A percentile compares a stretch with the other conserved stretches of the same genome.
Conservation (phyloP, 2,329 filamentous ascomycete species). For the Cercospora sojina region DNA sequence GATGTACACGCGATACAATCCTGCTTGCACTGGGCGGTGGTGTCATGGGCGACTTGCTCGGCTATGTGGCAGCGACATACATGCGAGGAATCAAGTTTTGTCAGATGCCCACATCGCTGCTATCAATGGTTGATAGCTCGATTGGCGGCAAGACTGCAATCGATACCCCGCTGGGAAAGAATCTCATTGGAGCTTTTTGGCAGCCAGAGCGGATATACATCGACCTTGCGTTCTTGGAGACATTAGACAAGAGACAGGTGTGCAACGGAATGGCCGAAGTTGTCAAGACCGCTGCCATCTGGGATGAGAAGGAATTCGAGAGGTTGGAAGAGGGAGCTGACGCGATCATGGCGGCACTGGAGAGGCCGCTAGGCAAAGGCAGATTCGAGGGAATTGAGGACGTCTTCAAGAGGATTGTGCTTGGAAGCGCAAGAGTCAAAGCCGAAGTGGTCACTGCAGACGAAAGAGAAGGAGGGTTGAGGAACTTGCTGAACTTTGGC, state of each 20-base stretch:
- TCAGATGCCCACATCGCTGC: conserved; percentile 89
- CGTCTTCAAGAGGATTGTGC: conserved; percentile 62
- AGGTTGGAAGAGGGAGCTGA: conserved; percentile 78
- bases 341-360: conserved; percentile 70
- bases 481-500: conserved; percentile 95
- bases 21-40: conserved; percentile 93
- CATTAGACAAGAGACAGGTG: conserved; percentile 84
- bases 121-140: conserved; percentile 97
- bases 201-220: conserved; percentile 93
- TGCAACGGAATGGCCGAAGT: conserved; percentile 99
- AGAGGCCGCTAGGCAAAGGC: conserved; percentile 54
- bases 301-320: conserved; percentile 83
- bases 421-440: conserved; percentile 90
- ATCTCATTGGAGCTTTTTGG: conserved; percentile 94
- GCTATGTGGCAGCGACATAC: conserved; percentile 95
- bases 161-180: conserved; percentile 93
- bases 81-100: conserved; percentile 97
- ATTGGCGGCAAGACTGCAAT: conserved; percentile 99
- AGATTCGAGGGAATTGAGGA: conserved; percentile 66
- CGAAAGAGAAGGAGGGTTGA: conserved; percentile 87
- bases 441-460: conserved; percentile 91
- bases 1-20: conserved; percentile 92
- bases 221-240: conserved; percentile 87
- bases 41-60: conserved; percentile 97
- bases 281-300: conserved; percentile 81